Evolutionary conservation across 352 stramenopile genomes (phyloP), one percentile per base, ranked within the genome.

Genomic region (Globisporangium polare): DNA sequence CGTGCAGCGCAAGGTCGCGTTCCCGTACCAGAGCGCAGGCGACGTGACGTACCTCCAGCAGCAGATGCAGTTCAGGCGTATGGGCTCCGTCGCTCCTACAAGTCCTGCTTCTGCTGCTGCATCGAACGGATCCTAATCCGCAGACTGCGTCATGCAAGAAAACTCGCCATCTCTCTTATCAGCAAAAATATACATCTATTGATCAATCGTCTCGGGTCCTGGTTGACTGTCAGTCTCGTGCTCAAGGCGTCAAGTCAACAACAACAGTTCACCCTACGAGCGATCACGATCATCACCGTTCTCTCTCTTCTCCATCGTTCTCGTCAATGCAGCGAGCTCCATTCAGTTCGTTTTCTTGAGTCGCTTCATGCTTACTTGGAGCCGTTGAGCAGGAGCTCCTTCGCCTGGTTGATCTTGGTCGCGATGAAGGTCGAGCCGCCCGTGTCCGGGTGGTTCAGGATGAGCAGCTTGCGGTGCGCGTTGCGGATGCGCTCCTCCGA

Each of bases 381-480:
- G 56, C 77, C 77, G 35, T 46, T 59, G 37, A 99, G 83, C 65
- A 99, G 77, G 55, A 99, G 81, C 71, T 99, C 97, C 78, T 99
- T 99, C 31, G 96, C 98, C 80, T 99, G 96, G 80, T 99, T 99
- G 63, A 99, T 97, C 82, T 99, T 99, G 47, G 95, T 97, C 42
- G 96, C 88, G 39, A 99, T 66, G 69, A 98, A 99, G n/a, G 96
- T 99, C 20, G 94, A 99, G 53, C 98, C 98, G 33, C 98, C 98
- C 51, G 94, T 99, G 86, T 99, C 97, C 22, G 98, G 98, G 81
- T 99, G 98, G 80, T 99, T 99, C 54, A 99, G 77, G 67, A 99
- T 97, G 24, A 99, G 73, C 39, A 99, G 80, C 72, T 98, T 98
- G 37, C 97, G 89, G 80, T 99, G 97, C 27, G 97, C 96, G 60